Base-by-base conservation (phyloP, 495 filamentous ascomycete genomes). In the Astrothelium subdiscretum region DNA sequence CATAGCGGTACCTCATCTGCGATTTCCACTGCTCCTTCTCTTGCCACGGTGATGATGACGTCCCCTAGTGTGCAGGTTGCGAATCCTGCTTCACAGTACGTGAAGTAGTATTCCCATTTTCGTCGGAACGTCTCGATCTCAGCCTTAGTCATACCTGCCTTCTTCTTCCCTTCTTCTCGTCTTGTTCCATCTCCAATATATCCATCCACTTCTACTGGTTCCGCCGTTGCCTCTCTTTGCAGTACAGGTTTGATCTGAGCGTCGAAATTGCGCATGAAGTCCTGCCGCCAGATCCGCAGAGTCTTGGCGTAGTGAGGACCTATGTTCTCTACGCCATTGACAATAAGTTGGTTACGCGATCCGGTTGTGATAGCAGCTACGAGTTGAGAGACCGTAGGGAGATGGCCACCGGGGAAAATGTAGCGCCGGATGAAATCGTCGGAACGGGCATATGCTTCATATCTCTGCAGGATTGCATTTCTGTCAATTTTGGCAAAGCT, bases 71-170 rank as follows among this genome's bases (percentile, higher is more conserved):
- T 84, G 71, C 88, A 86, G 27, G 83, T 84, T 58, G 79, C 74
- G 68, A 90, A 89, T 0, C 86, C 86, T 24, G 85, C 86, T 67
- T 89, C 86, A 59, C 83, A 87, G 69, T 89, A 90, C 11, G 80
- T 74, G 68, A 89, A 89, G 68, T 89, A 90, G 66, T 89, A 89
- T 76, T 87, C 77, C 87, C 86, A 90, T 70, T 87, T 88, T 62
- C 82, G 78, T 63, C 79, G 75, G 66, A 88, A 89, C 0, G 87
- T 73, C 27, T 87, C 80, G 3, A 87, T 75, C 51, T 84, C 85
- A 38, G 74, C 75, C 27, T 80, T 72, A 12, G 75, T 78, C 80
- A 86, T 84, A 1, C 70, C 73, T 10, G 22, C 15, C 3, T 29
- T 29, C 57, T 35, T 60, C 48, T 58, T 38, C 12, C 63, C 63